Conservation (phyloP, 352 stramenopile species). For the Albugo candida region DNA sequence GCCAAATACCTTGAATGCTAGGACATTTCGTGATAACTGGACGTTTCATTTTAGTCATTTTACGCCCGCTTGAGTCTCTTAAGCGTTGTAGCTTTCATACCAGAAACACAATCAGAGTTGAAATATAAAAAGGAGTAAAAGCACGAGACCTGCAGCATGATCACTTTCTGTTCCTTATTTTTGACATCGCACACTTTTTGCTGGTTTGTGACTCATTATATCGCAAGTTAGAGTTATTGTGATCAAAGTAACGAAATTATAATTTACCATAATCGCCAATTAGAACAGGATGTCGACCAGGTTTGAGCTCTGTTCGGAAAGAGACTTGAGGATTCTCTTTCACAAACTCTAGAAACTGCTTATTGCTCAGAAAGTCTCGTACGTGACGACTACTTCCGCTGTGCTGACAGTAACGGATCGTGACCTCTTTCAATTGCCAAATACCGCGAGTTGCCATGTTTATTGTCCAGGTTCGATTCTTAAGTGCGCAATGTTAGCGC, state of each 20-base stretch:
- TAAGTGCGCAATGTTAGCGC: no score
- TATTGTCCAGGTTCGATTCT: no score
- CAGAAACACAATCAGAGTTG: background rate
- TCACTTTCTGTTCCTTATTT: constrained; percentile 72
- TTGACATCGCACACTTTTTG: constrained; percentile 76
- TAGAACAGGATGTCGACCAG: constrained; percentile 53
- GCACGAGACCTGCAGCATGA: constrained; percentile 46
- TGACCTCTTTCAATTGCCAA: constrained; percentile 64
- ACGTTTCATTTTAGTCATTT: constrained; percentile 77
- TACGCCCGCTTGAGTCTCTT: constrained; percentile 69
- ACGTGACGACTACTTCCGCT: constrained; percentile 60
- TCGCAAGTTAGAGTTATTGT: background rate
- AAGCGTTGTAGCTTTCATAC: constrained; percentile 48
- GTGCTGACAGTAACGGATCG: constrained; percentile 66
- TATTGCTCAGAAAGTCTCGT: constrained; percentile 44
- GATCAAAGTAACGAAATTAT: background rate
- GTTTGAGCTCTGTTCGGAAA: constrained; percentile 74
- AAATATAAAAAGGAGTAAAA: background rate
- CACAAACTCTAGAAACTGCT: constrained; percentile 67
- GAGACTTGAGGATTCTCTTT: constrained; percentile 74
- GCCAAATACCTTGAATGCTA: constrained; percentile 75
- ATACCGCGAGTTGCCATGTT: constrained; percentile 53
- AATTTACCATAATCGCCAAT: constrained; percentile 68
- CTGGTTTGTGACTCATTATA: constrained; percentile 40
- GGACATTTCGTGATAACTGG: constrained; percentile 62